phyloP scores from a whole-genome alignment of 2,329 filamentous ascomycete genomes.

The Bipolaris oryzae region DNA sequence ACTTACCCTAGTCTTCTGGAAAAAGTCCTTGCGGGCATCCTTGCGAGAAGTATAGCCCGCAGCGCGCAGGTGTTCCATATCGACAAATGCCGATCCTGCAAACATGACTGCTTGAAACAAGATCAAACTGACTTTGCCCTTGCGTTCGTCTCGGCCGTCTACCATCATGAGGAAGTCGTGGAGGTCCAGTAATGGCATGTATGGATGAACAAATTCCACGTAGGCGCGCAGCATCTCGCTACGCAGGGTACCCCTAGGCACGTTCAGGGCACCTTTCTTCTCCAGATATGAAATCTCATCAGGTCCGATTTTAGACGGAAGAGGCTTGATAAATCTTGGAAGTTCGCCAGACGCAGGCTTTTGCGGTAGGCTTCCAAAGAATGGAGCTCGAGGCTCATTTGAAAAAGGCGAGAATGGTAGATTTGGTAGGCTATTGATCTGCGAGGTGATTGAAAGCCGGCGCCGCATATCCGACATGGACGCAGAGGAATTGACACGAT shows the following conservation, averaged over 20 bases:
- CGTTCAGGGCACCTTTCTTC: constrained; percentile 80
- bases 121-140: constrained; percentile 78
- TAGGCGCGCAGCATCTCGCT: constrained; percentile 83
- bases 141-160: constrained; percentile 69
- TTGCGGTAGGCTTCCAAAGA: constrained; percentile 57
- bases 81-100: constrained; percentile 84
- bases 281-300: constrained; percentile 85
- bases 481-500: constrained; percentile 45
- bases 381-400: constrained; percentile 36
- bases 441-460: constrained; percentile 51
- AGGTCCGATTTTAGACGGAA: constrained; percentile 75
- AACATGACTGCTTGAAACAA: constrained; percentile 97
- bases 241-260: constrained; percentile 73
- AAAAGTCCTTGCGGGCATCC: constrained; percentile 84
- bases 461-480: constrained; percentile 54
- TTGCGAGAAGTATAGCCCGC: constrained; percentile 81
- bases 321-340: constrained; percentile 76
- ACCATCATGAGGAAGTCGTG: constrained; percentile 66
- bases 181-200: constrained; percentile 83
- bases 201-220: constrained; percentile 88
- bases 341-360: constrained; percentile 55
- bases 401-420: constrained; percentile 47
- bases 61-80: constrained; percentile 74
- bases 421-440: constrained; percentile 41
- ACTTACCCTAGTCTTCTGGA: constrained; percentile 82